phyloP scores from a whole-genome alignment of 371 early-diverging fungal genomes.

The Saksenaea oblongispora region DNA sequence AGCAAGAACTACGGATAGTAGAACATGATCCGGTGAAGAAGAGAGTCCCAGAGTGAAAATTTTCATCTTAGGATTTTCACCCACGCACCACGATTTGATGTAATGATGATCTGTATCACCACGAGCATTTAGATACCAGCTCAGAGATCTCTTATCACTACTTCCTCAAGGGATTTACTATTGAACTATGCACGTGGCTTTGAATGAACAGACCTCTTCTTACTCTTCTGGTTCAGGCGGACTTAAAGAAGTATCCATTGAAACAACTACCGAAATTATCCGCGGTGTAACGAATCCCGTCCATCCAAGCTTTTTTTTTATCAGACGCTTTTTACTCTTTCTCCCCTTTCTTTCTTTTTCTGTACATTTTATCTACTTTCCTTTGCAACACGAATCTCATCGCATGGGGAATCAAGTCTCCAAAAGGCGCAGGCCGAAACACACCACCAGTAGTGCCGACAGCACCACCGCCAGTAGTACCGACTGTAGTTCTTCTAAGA shows the following conservation, averaged over 20 bases:
- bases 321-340: background rate
- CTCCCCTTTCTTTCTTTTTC: background rate
- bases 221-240: background rate
- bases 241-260: background rate
- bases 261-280: background rate
- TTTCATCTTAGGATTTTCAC: too few species aligned
- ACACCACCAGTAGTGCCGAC: background rate
- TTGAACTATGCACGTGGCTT: background rate
- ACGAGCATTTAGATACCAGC: background rate
- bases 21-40: too few species aligned
- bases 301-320: background rate
- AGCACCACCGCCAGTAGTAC: constrained; percentile 3
- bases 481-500: background rate
- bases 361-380: background rate
- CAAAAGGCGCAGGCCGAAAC: background rate
- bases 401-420: constrained; percentile 16
- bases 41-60: too few species aligned
- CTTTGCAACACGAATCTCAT: background rate
- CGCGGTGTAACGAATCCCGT: background rate
- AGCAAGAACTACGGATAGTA: too few species aligned
- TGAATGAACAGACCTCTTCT: background rate
- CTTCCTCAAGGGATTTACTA: too few species aligned
- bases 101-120: background rate
- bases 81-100: background rate
- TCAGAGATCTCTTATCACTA: background rate